Base-by-base conservation (phyloP, 2,329 filamentous ascomycete genomes). In the Cytospora paraplurivora region DNA sequence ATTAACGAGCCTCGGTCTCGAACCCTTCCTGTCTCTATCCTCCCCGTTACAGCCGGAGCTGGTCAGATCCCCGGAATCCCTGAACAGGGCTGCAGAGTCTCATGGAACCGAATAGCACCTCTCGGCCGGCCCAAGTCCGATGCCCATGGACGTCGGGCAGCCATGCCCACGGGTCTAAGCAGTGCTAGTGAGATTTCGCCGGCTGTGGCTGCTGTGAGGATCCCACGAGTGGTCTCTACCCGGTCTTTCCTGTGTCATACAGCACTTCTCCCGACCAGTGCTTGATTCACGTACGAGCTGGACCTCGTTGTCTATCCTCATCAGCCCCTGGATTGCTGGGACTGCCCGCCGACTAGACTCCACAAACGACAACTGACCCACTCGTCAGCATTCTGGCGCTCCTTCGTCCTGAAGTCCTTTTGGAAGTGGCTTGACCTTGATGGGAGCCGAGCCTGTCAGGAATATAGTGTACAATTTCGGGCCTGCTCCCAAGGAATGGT, bases 261-360 rank as follows among this genome's bases (percentile, higher is more conserved):
- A 41, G 38, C 38, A 41, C 38, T 41, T 41, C n/a, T 13, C 17
- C 38, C 38, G 38, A 7, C 17, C 41, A n/a, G 17, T 44, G 41
- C 17, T 44, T 44, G 41, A n/a, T 10, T 47, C 44, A 12, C 44
- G 44, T 47, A 21, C 44, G 44, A 47, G 44, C 44, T 12, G 44
- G 44, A 21, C 44, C 41, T 10, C 21, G n/a, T 17, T 52, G 51
- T 37, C 59, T 61, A 44, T 55, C 51, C 38, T 53, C 38, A 61
- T 55, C 59, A 55, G 37, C 59, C 59, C 59, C 59, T 61, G 51
- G 51, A 55, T 55, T 50, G 55, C 44, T 10, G n/a, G 58, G 32
- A 60, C 50, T 44, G 58, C 58, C 50, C 19, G 8, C 34, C 21
- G 51, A n/a, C 21, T 55, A 38, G 33, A 57, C 41, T 57, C 41